Base-by-base conservation (phyloP, 2,329 filamentous ascomycete genomes). In the Cladosporium sp. region DNA sequence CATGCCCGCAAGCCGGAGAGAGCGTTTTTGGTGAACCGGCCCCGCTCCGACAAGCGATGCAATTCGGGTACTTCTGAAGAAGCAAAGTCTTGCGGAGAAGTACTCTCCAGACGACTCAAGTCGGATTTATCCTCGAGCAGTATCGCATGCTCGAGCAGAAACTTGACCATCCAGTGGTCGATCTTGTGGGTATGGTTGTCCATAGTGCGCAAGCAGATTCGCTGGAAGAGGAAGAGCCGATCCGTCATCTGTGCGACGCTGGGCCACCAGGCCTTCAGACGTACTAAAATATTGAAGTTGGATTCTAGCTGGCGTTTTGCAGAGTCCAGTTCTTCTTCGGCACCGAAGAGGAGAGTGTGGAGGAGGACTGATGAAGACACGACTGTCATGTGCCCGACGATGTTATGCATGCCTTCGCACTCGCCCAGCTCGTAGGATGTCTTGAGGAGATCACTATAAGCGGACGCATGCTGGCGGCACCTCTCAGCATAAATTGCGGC, bases 311-410 rank as follows among this genome's bases (percentile, higher is more conserved):
- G 74, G 11, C 65, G 67, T 34, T 76, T 76, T 1, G 81, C 78
- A 4, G 72, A 69, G 0, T 69, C 65, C 8, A 82, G 78, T 57
- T 81, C 74, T 4, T 65, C 68, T 24, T 80, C 76, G 24, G 78
- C 74, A 1, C 71, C 71, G 65, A 83, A 83, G 0, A 84, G 76
- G 1, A 84, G 73, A 0, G 75, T 82, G 65, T 84, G 81, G 14
- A 84, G 76, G 59, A 83, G 78, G 0, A 83, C 76, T 0, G 82
- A 82, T 0, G 81, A 84, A 0, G 81, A 77, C 32, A 84, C 79
- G 11, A 83, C 79, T 5, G 82, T 73, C 38, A 83, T 79, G 69
- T 84, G 81, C 0, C 80, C 81, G 0, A 83, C 79, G 74, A 82
- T 79, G 11, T 75, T 78, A 66, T 82, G 83, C 30, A 78, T 76